These are phyloP conservation scores for Neurospora sp. DNA, from an alignment of 2,329 filamentous ascomycete genomes.

Conservation along the genomic window DNA sequence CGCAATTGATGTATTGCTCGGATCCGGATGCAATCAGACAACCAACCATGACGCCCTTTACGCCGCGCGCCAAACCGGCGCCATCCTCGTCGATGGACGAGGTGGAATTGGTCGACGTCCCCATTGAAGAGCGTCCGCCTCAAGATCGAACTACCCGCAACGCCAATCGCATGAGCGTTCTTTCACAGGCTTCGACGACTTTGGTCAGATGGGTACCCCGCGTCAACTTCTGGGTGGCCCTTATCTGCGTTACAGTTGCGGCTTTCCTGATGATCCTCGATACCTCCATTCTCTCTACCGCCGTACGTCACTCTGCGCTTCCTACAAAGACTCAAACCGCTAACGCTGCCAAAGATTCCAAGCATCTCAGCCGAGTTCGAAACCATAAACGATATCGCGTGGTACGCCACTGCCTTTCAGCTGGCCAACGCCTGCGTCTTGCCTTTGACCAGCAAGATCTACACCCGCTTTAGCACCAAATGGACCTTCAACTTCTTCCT, in stretches of 20 bases:
- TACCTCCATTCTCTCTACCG: constrained; percentile 43
- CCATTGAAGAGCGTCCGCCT: not conserved
- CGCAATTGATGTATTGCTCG: not conserved
- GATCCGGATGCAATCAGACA: not conserved
- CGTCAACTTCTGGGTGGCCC: constrained; percentile 16
- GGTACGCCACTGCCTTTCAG: constrained; percentile 19
- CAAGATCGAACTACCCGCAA: not conserved
- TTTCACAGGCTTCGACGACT: not conserved
- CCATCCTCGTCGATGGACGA: not conserved
- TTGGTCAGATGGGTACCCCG: constrained; percentile 5
- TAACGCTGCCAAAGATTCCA: not conserved
- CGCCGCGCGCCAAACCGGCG: not conserved
- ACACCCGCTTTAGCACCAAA: constrained; percentile 14
- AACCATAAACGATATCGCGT: constrained; percentile 14
- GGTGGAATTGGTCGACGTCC: not conserved
- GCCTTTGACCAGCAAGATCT: constrained; percentile 16
- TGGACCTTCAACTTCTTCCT: constrained; percentile 33
- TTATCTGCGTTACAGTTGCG: constrained; percentile 29
- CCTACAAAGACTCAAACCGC: not conserved
- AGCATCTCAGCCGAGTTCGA: constrained; percentile 21
- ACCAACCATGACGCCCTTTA: not conserved
- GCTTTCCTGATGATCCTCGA: constrained; percentile 41
- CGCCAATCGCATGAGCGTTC: not conserved
- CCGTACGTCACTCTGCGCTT: constrained; percentile 5
- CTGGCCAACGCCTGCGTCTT: constrained; percentile 15